phyloP scores from a whole-genome alignment of 108 stramenopile genomes.

The Pseudonitzschia multiseries region DNA sequence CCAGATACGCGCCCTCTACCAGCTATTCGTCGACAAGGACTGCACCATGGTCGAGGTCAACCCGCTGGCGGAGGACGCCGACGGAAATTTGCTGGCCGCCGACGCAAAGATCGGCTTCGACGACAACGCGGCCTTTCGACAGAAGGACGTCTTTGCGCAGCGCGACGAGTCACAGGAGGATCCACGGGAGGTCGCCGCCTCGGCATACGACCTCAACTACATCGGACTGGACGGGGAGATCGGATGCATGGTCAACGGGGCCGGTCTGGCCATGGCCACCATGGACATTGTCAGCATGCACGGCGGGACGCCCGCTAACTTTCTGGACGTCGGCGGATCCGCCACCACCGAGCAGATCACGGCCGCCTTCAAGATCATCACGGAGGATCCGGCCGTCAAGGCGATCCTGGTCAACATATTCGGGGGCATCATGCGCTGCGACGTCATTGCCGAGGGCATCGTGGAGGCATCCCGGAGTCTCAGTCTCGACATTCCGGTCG shows the following conservation, averaged over 20 bases:
- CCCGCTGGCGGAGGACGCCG: conserved; percentile 79
- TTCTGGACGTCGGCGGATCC: conserved; percentile 78
- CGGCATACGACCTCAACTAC: conserved; percentile 78
- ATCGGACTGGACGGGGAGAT: conserved; percentile 83
- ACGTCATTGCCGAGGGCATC: conserved; percentile 79
- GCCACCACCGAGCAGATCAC: conserved; percentile 52
- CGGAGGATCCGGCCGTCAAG: conserved; percentile 57
- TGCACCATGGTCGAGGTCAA: conserved; percentile 87
- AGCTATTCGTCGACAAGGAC: conserved; percentile 73
- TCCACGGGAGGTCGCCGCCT: conserved; percentile 76
- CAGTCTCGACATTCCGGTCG: conserved; percentile 74
- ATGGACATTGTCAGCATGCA: conserved; percentile 87
- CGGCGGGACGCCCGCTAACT: conserved; percentile 82
- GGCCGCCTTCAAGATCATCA: conserved; percentile 58
- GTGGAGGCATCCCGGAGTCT: conserved; percentile 70
- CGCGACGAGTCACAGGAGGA: conserved; percentile 85
- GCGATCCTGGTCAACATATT: conserved; percentile 86
- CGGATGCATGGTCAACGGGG: conserved; percentile 91
- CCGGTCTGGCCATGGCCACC: conserved; percentile 88
- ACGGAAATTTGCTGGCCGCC: conserved; percentile 74
- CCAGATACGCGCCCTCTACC: conserved; percentile 71
- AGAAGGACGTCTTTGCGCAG: conserved; percentile 58
- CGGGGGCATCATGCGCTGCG: conserved; percentile 87
- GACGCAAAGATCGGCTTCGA: conserved; percentile 92
- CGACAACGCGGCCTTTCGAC: conserved; percentile 88